Base-by-base conservation (phyloP, 2,329 filamentous ascomycete genomes). In the Camillea tinctor region DNA sequence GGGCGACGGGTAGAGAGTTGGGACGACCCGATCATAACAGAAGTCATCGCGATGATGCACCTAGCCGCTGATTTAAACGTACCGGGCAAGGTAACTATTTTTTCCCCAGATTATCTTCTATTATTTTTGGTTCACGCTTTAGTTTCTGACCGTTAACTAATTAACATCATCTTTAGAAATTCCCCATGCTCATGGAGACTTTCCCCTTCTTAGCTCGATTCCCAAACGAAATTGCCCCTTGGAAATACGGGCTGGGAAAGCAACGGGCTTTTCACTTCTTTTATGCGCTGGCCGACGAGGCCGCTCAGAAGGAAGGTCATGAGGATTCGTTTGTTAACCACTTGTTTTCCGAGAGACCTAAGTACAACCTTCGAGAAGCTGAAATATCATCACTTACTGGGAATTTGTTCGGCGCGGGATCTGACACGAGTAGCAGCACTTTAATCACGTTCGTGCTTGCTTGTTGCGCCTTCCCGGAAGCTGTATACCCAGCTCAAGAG, bases 11-110 rank as follows among this genome's bases (percentile, higher is more conserved):
- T 84, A 0, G 77, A 77, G 8, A 78, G 70, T 56, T 80, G 72
- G 66, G 74, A 80, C 17, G 84, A 87, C 64, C 83, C 83, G 4
- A 84, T 84, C 66, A 81, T 86, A 61, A 84, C 83, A 2, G 83
- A 86, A 67, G 84, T 83, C n/a, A 82, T 86, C 59, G 79, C 81
- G 0, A 73, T 83, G 30, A 82, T 86, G 78, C 81, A 87, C 59
- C 76, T 83, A 57, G 83, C 84, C 0, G 84, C 83, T 1, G 82
- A 84, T 58, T 72, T 86, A 21, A 82, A 81, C 64, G 80, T 82
- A 52, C 77, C 81, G 0, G 80, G 80, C 8, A 83, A 83, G 36
- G 36, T 44, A 44, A 44, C 36, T 44, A 44, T 17, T 44, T 11
- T 17, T 15, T 1, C n/a, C 6, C 5, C 36, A n/a, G 26, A 9